Evolutionary conservation across 2,329 filamentous ascomycete genomes (phyloP).

Genomic region (Podosphaera aphanis): DNA sequence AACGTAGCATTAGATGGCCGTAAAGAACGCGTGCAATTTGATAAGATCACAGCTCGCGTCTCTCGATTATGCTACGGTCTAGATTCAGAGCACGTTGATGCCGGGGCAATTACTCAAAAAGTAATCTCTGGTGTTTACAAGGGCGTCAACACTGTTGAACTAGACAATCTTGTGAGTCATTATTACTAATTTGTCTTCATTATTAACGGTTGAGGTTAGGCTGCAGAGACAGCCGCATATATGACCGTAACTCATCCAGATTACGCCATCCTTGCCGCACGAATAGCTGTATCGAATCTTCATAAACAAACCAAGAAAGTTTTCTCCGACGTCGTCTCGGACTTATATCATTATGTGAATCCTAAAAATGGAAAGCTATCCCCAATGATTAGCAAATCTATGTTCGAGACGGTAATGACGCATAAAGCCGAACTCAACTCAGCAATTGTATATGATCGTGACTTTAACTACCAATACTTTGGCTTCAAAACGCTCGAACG

Average conservation of each 20-base stretch:
- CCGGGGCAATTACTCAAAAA: conserved; percentile 94
- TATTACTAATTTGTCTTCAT: conserved; percentile 7
- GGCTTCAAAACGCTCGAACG: conserved; percentile 98
- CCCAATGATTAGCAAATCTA: conserved; percentile 85
- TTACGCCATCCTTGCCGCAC: conserved; percentile 92
- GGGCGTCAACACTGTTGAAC: conserved; percentile 84
- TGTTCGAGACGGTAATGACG: conserved; percentile 82
- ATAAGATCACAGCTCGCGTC: conserved; percentile 98
- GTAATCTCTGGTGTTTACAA: conserved; percentile 99
- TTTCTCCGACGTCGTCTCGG: conserved; percentile 83
- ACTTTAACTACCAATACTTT: conserved; percentile 99
- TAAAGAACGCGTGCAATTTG: conserved; percentile 98
- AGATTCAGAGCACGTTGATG: conserved; percentile 86
- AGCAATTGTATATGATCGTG: conserved; percentile 94
- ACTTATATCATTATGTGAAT: conserved; percentile 91
- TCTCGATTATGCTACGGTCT: conserved; percentile 94
- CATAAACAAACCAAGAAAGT: conserved; percentile 99
- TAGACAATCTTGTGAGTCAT: conserved; percentile 77
- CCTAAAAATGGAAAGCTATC: conserved; percentile 64
- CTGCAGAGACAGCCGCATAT: conserved; percentile 94
- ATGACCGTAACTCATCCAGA: conserved; percentile 99
- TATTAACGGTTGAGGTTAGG: conserved; percentile 28
- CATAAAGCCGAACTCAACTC: conserved; percentile 96
- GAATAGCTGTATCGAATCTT: conserved; percentile 96
- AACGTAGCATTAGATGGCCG: conserved; percentile 50